These are phyloP conservation scores for Fusarium xylarioides DNA, from an alignment of 2,329 filamentous ascomycete species.

Conservation along the genomic window DNA sequence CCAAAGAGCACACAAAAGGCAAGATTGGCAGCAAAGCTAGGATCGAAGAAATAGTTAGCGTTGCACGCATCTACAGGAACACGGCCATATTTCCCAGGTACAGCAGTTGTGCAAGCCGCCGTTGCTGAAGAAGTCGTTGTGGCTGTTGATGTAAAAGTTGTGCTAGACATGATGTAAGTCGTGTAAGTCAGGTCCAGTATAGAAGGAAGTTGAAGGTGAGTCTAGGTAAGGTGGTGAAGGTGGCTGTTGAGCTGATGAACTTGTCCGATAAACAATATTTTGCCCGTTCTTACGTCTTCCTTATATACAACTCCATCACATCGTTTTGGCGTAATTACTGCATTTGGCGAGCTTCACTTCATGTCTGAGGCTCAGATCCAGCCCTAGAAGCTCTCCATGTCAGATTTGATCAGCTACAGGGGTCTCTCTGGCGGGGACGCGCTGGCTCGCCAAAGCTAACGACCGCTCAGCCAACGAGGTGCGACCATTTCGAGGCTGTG, in stretches of 20 bases:
- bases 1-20: slow-evolving; percentile 47
- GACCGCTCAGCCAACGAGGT: slow-evolving; percentile 13
- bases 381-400: not conserved
- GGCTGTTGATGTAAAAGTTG: slow-evolving; percentile 28
- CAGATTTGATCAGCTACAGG: not conserved
- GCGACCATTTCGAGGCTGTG: slow-evolving; percentile 9
- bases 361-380: slow-evolving; percentile 18
- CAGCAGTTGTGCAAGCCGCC: slow-evolving; percentile 48
- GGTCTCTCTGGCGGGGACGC: slow-evolving; percentile 1
- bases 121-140: slow-evolving; percentile 44
- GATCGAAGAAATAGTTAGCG: slow-evolving; percentile 46
- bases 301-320: slow-evolving; percentile 17
- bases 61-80: slow-evolving; percentile 47
- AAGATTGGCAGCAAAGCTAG: slow-evolving; percentile 47
- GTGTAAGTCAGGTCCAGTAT: not conserved
- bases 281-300: not conserved
- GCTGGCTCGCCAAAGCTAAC: slow-evolving; percentile 35
- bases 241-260: not conserved
- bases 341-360: not conserved
- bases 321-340: not conserved
- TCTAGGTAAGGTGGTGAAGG: not conserved
- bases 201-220: not conserved
- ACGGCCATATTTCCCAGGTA: slow-evolving; percentile 46
- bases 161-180: slow-evolving; percentile 37
- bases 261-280: not conserved